Conservation (phyloP, 2,329 filamentous ascomycete genomes). For the Scedosporium apiospermum region DNA sequence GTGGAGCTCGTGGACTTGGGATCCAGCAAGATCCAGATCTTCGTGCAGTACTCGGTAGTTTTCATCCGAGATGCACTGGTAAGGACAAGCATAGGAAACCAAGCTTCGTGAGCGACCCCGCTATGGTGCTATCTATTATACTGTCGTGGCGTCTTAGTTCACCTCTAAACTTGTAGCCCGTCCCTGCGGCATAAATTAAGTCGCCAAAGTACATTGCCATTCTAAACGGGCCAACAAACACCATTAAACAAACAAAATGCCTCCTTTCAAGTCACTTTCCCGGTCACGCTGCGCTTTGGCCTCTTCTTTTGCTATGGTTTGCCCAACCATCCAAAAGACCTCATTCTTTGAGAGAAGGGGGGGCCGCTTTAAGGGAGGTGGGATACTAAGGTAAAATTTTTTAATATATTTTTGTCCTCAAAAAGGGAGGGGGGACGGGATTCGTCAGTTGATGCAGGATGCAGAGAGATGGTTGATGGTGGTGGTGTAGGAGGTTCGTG, state of each 20-base stretch:
- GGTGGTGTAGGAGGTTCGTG: not conserved
- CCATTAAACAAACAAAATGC: not conserved
- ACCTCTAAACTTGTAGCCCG: not conserved
- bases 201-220: not conserved
- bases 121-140: not conserved
- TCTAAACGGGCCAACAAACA: not conserved
- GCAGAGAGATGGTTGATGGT: too few species aligned
- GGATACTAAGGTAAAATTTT: too few species aligned
- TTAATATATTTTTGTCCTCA: too few species aligned
- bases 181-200: not conserved
- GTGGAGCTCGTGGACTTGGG: too few species aligned
- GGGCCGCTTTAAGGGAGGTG: too few species aligned
- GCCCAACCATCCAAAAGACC: not conserved
- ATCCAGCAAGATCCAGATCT: too few species aligned
- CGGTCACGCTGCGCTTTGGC: not conserved
- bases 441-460: too few species aligned
- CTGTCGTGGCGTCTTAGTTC: not conserved
- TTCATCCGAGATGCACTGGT: too few species aligned
- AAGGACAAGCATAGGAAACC: not conserved
- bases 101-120: not conserved
- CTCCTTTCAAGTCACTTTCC: not conserved
- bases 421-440: too few species aligned
- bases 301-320: not conserved
- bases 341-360: too few species aligned
- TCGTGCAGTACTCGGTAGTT: too few species aligned